phyloP scores from a whole-genome alignment of 2,329 filamentous ascomycete species.

The Trichothecium sympodiale region DNA sequence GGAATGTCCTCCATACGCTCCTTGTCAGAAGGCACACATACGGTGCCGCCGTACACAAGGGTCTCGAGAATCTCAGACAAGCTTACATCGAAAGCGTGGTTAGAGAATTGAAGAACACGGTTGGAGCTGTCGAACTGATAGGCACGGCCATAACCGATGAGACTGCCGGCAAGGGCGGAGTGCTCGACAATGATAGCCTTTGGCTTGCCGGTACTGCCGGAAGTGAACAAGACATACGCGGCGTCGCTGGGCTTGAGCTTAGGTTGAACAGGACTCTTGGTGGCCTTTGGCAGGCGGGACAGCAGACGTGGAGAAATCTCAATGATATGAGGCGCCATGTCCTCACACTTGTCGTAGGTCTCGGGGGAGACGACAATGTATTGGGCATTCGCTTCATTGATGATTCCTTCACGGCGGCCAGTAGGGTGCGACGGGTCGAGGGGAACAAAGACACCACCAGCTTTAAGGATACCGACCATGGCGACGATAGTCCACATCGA shows the following conservation, averaged over 20 bases:
- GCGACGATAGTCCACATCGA: slow-evolving; percentile 13
- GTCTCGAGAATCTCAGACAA: slow-evolving; percentile 33
- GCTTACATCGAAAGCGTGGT: slow-evolving; percentile 34
- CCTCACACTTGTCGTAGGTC: slow-evolving; percentile 12
- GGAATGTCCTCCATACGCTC: slow-evolving; percentile 14
- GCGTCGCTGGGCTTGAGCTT: slow-evolving; percentile 2
- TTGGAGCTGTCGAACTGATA: slow-evolving; percentile 33
- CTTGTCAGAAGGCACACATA: slow-evolving; percentile 27
- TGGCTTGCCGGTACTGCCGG: slow-evolving; percentile 11
- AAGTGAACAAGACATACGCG: slow-evolving; percentile 11
- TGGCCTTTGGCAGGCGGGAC: background rate
- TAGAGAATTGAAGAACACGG: slow-evolving; percentile 38
- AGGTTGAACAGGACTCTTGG: background rate
- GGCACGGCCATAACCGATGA: slow-evolving; percentile 8
- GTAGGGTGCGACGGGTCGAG: slow-evolving; percentile 13
- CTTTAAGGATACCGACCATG: slow-evolving; percentile 16
- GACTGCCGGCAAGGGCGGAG: slow-evolving; percentile 3
- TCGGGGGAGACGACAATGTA: slow-evolving; percentile 5
- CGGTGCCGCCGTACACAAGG: slow-evolving; percentile 28
- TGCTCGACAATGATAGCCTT: slow-evolving; percentile 12
- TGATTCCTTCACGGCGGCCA: slow-evolving; percentile 1
- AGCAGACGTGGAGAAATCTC: background rate
- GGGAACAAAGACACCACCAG: slow-evolving; percentile 17
- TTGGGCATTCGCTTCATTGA: slow-evolving; percentile 4
- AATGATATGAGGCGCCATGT: background rate